Base-by-base conservation (phyloP, 129 eudicot genomes). In the Flaveria bidentis region DNA sequence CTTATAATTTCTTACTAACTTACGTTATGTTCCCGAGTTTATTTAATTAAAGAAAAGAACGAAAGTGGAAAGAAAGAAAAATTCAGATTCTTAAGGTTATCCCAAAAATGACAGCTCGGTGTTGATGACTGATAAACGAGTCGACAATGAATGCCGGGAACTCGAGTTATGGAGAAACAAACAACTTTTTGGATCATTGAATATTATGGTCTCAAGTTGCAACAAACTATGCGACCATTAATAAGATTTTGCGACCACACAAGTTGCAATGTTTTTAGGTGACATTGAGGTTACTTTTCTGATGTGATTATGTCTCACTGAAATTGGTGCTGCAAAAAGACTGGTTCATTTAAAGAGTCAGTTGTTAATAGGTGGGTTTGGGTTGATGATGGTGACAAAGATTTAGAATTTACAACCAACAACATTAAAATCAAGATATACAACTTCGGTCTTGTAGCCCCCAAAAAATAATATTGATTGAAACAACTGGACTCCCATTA, bases 181-280 rank as follows among this genome's bases (percentile, higher is more conserved):
- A 45, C 9, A 14, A 5, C 9, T n/a, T 15, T 15, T 33, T 70
- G 30, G 17, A 18, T 45, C 26, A 45, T 18, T 30, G 18, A 70
- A 78, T 58, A 58, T 11, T 18, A 36, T 36, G 41, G 41, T 36
- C 41, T 36, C 25, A n/a, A 65, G 71, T 67, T 70, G 64, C 64
- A 78, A 69, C 64, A 70, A 78, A 26, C 25, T 68, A 13, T 55
- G 55, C 44, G 46, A 26, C 57, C 18, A 53, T 77, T 68, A 67
- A 68, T 67, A 53, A 68, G 49, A 30, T 25, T 50, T n/a, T 20
- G 69, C 9, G 60, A 78, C 75, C 69, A 77, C 75, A 78, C 46
- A 57, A 5, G 56, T 55, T 20, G n/a, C 16, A 22, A 45, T 30
- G 64, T 22, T 42, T 51, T 13, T 33, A 53, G 73, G 80, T 66